phyloP scores from a whole-genome alignment of 2,329 filamentous ascomycete genomes.

The Moelleriella libera region DNA sequence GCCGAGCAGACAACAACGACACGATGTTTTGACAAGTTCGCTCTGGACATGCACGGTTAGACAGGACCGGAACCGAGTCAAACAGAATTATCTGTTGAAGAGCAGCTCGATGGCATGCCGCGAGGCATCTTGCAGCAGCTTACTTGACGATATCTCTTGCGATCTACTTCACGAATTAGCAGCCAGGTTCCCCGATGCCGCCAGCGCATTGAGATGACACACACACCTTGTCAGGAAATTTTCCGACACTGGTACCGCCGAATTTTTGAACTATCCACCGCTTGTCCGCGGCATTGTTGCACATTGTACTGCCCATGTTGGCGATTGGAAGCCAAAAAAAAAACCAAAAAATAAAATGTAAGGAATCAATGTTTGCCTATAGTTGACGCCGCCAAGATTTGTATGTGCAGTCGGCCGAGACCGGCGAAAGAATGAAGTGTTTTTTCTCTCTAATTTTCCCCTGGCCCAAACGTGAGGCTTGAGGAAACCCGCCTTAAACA shows the following conservation, averaged over 20 bases:
- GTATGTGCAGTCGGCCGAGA: no score
- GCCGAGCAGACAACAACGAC: conserved; percentile 94
- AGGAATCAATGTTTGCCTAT: no score
- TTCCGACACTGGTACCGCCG: conserved; percentile 88
- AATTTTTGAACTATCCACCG: conserved; percentile 90
- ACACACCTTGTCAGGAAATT: conserved; percentile 62
- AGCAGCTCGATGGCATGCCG: neutral
- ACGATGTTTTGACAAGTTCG: conserved; percentile 49
- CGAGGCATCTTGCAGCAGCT: conserved; percentile 4
- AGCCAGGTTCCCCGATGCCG: neutral
- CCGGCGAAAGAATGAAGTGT: no score
- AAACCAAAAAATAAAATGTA: neutral
- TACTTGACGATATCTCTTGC: conserved; percentile 28
- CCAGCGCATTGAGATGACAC: neutral
- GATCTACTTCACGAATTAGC: conserved; percentile 16
- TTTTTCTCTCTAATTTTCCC: no score
- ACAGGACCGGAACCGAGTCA: no score
- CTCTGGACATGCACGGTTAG: conserved; percentile 8
- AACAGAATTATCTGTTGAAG: neutral
- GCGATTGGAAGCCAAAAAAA: neutral
- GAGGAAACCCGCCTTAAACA: no score
- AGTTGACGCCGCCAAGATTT: no score
- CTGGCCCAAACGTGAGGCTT: no score
- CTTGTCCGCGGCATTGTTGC: conserved; percentile 22
- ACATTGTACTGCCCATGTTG: conserved; percentile 17